phyloP scores from a whole-genome alignment of 2,329 filamentous ascomycete genomes.

The Aspergillus intermedius region DNA sequence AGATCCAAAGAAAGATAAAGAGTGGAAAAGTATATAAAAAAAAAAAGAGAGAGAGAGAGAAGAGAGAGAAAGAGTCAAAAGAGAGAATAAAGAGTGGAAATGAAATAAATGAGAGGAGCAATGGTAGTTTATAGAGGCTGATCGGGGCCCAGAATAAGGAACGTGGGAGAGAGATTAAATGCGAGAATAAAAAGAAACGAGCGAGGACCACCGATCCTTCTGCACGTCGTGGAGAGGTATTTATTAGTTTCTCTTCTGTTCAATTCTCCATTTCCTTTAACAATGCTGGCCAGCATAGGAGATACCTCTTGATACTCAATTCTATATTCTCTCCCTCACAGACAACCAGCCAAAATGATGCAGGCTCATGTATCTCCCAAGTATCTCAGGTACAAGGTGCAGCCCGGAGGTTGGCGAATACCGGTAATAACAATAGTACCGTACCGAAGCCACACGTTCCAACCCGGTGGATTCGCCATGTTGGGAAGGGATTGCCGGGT shows the following conservation, averaged over 20 bases:
- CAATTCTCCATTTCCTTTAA: no score
- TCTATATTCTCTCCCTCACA: no score
- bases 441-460: background rate
- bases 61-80: slow-evolving; percentile 7
- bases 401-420: no score
- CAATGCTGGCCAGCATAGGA: background rate
- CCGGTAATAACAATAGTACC: background rate
- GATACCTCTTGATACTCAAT: background rate
- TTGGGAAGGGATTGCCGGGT: no score
- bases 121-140: slow-evolving; percentile 4
- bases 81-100: slow-evolving; percentile 1
- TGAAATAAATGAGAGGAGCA: slow-evolving; percentile 1
- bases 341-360: no score
- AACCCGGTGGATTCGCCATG: background rate
- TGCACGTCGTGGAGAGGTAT: background rate
- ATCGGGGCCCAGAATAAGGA: background rate
- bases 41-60: slow-evolving; percentile 5
- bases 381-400: no score
- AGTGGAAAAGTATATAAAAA: slow-evolving; percentile 1
- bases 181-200: background rate
- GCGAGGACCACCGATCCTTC: background rate
- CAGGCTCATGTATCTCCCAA: no score
- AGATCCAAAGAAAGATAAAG: slow-evolving; percentile 3
- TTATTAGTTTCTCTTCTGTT: background rate
- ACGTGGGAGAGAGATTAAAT: background rate